A percentile compares a stretch with the other conserved stretches of the same genome.
phyloP scores from a whole-genome alignment of 345 rosid genomes.

The Cardamine resedifolia region DNA sequence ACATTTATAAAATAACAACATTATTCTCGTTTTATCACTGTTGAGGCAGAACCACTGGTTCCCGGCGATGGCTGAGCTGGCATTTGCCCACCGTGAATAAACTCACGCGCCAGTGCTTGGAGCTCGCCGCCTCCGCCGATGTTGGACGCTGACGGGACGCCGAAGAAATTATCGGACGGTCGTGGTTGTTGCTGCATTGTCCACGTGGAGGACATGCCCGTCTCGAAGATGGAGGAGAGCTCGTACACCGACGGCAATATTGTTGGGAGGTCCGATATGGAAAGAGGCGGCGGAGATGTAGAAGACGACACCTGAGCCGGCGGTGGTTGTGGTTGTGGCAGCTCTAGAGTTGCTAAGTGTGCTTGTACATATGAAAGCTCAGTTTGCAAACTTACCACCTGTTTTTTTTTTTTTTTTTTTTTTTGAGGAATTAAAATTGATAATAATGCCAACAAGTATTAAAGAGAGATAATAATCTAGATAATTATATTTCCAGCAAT shows the following conservation, averaged over 20 bases:
- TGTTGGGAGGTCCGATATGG: constrained; percentile 70
- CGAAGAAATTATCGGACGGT: constrained; percentile 58
- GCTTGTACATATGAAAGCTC: constrained; percentile 81
- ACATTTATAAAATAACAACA: neutral
- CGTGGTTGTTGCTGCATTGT: constrained; percentile 51
- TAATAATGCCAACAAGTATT: constrained; percentile 5
- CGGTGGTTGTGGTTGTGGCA: constrained; percentile 53
- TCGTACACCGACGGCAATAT: constrained; percentile 56
- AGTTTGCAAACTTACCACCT: constrained; percentile 81
- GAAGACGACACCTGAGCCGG: constrained; percentile 37
- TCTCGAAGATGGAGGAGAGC: constrained; percentile 66
- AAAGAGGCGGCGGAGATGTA: constrained; percentile 53
- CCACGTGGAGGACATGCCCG: constrained; percentile 50
- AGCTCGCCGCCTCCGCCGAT: constrained; percentile 62
- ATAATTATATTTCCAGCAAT: constrained; percentile 25
- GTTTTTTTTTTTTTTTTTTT: neutral
- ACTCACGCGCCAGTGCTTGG: constrained; percentile 69
- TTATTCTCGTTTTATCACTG: constrained; percentile 33
- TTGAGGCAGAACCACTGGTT: constrained; percentile 23
- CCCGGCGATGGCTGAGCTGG: constrained; percentile 43
- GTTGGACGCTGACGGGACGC: constrained; percentile 24
- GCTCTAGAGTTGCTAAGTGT: constrained; percentile 60
- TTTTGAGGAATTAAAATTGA: neutral
- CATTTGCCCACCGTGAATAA: constrained; percentile 53
- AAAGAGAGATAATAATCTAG: constrained; percentile 16